Evolutionary conservation across 2,329 filamentous ascomycete genomes (phyloP).

Genomic region (Cladosporium velox): DNA sequence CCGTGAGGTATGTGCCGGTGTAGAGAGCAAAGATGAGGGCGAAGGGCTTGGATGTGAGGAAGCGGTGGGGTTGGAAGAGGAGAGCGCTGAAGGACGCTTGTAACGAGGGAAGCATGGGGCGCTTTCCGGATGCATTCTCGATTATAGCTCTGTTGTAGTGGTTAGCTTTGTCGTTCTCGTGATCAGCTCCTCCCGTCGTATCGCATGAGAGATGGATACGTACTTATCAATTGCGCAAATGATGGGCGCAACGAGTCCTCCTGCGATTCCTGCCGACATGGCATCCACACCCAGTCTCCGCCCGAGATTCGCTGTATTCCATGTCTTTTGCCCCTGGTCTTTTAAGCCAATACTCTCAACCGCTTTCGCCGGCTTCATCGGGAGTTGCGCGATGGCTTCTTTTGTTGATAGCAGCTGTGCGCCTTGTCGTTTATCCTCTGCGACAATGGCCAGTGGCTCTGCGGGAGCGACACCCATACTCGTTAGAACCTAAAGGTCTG

Average conservation of each 20-base stretch:
- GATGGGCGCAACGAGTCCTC: slow-evolving; percentile 74
- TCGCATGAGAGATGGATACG: slow-evolving; percentile 25
- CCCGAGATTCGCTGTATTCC: slow-evolving; percentile 76
- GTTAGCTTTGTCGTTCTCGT: background rate
- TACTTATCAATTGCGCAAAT: slow-evolving; percentile 88
- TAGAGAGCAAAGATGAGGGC: slow-evolving; percentile 71
- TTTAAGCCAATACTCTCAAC: slow-evolving; percentile 13
- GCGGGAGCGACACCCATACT: slow-evolving; percentile 29
- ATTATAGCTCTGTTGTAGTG: slow-evolving; percentile 65
- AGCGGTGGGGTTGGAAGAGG: slow-evolving; percentile 59
- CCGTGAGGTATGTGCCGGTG: slow-evolving; percentile 84
- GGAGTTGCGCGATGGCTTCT: slow-evolving; percentile 12
- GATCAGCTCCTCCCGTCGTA: background rate
- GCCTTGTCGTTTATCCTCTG: slow-evolving; percentile 17
- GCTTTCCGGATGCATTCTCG: slow-evolving; percentile 75
- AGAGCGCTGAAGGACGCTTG: slow-evolving; percentile 59
- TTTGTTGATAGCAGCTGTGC: slow-evolving; percentile 4
- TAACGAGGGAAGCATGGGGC: slow-evolving; percentile 61
- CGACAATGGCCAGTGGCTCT: slow-evolving; percentile 23
- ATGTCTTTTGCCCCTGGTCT: slow-evolving; percentile 38
- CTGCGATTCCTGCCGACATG: slow-evolving; percentile 69
- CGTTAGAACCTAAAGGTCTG: slow-evolving; percentile 29
- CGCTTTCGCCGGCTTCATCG: background rate
- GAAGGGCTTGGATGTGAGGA: slow-evolving; percentile 67
- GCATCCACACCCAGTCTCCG: slow-evolving; percentile 68